Percentiles rank a stretch among this genome's conserved stretches.
These are phyloP conservation scores for Apiosordaria backusii DNA, from an alignment of 495 filamentous ascomycete species.

Conservation along the genomic window DNA sequence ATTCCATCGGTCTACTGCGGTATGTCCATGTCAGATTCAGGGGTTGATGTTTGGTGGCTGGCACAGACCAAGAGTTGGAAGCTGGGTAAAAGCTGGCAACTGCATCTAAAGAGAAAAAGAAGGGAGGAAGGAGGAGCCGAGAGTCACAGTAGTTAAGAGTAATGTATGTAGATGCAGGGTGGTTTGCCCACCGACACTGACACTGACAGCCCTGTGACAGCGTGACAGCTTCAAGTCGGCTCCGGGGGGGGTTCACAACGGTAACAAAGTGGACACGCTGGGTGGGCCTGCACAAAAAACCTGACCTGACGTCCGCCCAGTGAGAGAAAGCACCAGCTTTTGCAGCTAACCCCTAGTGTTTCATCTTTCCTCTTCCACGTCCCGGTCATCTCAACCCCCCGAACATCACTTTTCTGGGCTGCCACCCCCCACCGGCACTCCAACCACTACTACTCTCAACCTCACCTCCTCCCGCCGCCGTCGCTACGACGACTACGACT, in stretches of 20 bases:
- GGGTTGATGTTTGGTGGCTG: not conserved
- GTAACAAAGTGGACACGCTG: not conserved
- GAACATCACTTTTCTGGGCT: slow-evolving; percentile 18
- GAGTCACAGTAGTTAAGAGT: not conserved
- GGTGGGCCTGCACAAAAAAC: not conserved
- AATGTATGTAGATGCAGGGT: too few relatives aligned
- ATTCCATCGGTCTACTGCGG: not conserved
- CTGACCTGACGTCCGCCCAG: slow-evolving; percentile 5
- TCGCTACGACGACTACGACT: slow-evolving; percentile 6
- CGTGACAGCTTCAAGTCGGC: not conserved
- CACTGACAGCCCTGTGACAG: too few relatives aligned
- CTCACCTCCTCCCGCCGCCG: not conserved
- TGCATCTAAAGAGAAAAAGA: not conserved
- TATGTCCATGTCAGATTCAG: not conserved
- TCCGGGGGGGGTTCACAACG: not conserved
- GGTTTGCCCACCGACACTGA: too few relatives aligned
- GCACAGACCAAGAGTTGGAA: not conserved
- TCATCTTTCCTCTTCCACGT: slow-evolving; percentile 22
- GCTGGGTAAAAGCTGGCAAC: too few relatives aligned
- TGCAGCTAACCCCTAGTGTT: slow-evolving; percentile 4
- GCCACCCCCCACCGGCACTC: slow-evolving; percentile 22
- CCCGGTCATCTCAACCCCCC: slow-evolving; percentile 19
- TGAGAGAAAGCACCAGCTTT: not conserved
- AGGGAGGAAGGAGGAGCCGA: not conserved
- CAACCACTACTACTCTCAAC: slow-evolving; percentile 4